Evolutionary conservation across 148 eudicot species (phyloP).

Genomic region (Nyssa sinensis): DNA sequence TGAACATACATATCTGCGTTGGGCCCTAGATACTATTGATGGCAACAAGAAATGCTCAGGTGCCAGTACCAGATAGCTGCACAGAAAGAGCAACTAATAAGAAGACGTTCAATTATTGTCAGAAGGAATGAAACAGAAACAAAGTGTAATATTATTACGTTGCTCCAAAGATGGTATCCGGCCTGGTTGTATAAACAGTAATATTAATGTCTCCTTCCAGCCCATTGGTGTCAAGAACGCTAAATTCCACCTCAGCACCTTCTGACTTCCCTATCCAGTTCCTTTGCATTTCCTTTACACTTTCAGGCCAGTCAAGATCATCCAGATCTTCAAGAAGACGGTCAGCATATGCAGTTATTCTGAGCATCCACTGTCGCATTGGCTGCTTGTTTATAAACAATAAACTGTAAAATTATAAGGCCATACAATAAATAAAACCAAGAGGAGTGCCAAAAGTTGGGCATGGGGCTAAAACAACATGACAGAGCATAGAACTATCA

Average conservation of each 20-base stretch:
- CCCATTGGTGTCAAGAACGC: conserved; percentile 49
- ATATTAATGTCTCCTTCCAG: conserved; percentile 46
- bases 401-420: conserved; percentile 77
- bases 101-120: conserved; percentile 9
- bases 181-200: conserved; percentile 87
- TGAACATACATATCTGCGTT: conserved; percentile 54
- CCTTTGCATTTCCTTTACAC: conserved; percentile 97
- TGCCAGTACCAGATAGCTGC: conserved; percentile 93
- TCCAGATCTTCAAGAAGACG: conserved; percentile 96
- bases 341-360: conserved; percentile 96
- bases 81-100: conserved; percentile 26
- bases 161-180: conserved; percentile 95
- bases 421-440: conserved; percentile 54
- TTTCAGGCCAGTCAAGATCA: conserved; percentile 99
- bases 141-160: conserved; percentile 47
- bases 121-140: conserved; percentile 7
- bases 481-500: conserved; percentile 17
- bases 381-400: conserved; percentile 97
- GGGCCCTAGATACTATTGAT: conserved; percentile 60
- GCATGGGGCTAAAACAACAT: conserved; percentile 13
- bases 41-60: conserved; percentile 81
- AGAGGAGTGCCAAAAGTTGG: conserved; percentile 23
- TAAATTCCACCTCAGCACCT: conserved; percentile 90
- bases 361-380: conserved; percentile 99
- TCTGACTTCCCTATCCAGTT: conserved; percentile 99